Evolutionary conservation across 306 rosid species (phyloP).

Genomic region (Prunus kanzakura): DNA sequence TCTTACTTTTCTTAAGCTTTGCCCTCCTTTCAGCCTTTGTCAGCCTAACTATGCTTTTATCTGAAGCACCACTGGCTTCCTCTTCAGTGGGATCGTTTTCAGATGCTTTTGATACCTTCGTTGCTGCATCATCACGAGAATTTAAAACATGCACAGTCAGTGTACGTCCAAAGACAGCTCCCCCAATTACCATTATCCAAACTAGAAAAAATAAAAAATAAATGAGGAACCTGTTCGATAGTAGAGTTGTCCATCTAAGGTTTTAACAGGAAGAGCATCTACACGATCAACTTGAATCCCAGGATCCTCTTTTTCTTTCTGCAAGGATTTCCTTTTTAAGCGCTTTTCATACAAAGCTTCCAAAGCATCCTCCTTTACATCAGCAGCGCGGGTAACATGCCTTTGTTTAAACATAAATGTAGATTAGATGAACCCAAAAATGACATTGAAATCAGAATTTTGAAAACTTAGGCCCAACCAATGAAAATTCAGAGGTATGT

Average conservation of each 20-base stretch:
- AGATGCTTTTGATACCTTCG: conserved; percentile 33
- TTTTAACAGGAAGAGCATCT: conserved; percentile 89
- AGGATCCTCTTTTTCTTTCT: conserved; percentile 53
- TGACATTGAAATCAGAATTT: not conserved
- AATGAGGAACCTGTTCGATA: conserved; percentile 52
- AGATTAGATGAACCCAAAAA: not conserved
- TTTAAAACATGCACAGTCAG: not conserved
- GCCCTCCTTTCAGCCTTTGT: conserved; percentile 86
- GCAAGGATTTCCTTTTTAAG: conserved; percentile 49
- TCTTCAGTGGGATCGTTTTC: conserved; percentile 38
- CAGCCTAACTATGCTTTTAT: conserved; percentile 51
- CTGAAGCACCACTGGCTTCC: conserved; percentile 36
- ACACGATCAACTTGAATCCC: conserved; percentile 68
- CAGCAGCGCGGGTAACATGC: conserved; percentile 93
- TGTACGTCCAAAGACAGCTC: not conserved
- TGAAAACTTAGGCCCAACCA: not conserved
- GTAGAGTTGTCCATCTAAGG: conserved; percentile 67
- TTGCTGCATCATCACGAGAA: conserved; percentile 31
- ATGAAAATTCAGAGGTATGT: not conserved
- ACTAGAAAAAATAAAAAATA: not conserved
- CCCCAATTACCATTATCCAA: not conserved
- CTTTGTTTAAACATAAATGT: conserved; percentile 26
- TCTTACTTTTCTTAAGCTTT: conserved; percentile 69
- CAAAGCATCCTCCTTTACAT: conserved; percentile 80
- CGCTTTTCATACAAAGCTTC: conserved; percentile 87